Conservation (phyloP, 805 yeast species). For the Saturnispora serradocipensis region DNA sequence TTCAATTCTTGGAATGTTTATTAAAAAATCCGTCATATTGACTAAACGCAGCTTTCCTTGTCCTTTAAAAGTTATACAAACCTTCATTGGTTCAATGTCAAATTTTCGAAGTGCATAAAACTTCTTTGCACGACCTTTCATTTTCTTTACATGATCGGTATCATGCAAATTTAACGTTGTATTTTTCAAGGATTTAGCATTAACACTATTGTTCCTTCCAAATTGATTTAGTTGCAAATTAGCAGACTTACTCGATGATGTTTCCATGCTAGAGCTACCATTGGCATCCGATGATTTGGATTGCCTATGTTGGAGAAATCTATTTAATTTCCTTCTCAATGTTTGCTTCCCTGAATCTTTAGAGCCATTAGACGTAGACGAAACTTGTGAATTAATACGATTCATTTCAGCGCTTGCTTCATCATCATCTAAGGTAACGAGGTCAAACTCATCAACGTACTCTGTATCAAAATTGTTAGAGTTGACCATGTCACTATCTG, state of each 20-base stretch:
- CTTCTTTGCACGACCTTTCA: slow-evolving; percentile 34
- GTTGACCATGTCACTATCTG: slow-evolving; percentile 12
- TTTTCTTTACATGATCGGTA: slow-evolving; percentile 23
- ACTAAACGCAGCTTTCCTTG: slow-evolving; percentile 58
- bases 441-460: slow-evolving; percentile 2
- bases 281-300: neutral
- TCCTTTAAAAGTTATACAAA: slow-evolving; percentile 73
- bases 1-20: slow-evolving; percentile 54
- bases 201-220: neutral
- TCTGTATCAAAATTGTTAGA: slow-evolving; percentile 2
- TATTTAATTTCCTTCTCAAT: slow-evolving; percentile 1
- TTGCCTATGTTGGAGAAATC: neutral
- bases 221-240: neutral
- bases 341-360: neutral
- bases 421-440: neutral
- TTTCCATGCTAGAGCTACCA: neutral
- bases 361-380: neutral
- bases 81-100: slow-evolving; percentile 18
- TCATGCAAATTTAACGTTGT: neutral
- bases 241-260: neutral
- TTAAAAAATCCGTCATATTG: slow-evolving; percentile 63
- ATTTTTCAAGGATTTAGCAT: neutral
- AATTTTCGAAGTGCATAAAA: slow-evolving; percentile 32
- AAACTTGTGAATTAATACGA: neutral
- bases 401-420: slow-evolving; percentile 1